A percentile compares a stretch with the other conserved stretches of the same genome.
phyloP scores from a whole-genome alignment of 768 basidiomycete species.

The Leccinum uliginosum region DNA sequence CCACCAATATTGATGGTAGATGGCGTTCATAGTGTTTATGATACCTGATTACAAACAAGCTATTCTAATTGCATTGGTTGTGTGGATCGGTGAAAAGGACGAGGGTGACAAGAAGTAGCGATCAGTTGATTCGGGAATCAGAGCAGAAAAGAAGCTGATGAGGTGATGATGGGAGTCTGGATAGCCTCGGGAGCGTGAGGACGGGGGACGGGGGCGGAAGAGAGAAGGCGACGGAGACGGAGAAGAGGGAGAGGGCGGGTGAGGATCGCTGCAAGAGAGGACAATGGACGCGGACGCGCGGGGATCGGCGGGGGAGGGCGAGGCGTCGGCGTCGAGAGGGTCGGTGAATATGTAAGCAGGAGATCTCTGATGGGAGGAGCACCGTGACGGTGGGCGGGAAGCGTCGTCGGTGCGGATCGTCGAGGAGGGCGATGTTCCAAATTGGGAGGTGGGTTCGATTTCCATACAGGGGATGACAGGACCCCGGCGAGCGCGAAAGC shows the following conservation, averaged over 20 bases:
- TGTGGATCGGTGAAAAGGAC: conserved; percentile 2
- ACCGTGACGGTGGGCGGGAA: conserved; percentile 6
- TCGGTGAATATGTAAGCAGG: conserved; percentile 25
- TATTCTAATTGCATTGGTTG: conserved; percentile 25
- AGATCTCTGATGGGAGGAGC: conserved; percentile 6
- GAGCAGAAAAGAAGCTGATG: conserved; percentile 20
- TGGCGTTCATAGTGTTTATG: conserved; percentile 26
- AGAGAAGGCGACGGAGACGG: conserved; percentile 16
- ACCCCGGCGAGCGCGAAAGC: conserved; percentile 29
- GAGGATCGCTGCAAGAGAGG: conserved; percentile 1
- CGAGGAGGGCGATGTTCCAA: conserved; percentile 16
- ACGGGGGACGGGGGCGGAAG: background rate
- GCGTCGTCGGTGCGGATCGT: conserved; percentile 30
- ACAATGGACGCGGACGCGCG: conserved; percentile 1
- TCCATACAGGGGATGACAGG: conserved; percentile 18
- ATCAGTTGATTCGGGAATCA: conserved; percentile 14
- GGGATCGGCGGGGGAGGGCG: conserved; percentile 20
- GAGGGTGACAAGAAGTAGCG: conserved; percentile 6
- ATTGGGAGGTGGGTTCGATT: conserved; percentile 18
- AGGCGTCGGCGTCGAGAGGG: conserved; percentile 15
- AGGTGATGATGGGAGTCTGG: conserved; percentile 4
- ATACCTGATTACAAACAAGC: conserved; percentile 28
- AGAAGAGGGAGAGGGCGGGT: conserved; percentile 5
- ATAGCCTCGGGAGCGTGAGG: conserved; percentile 13
- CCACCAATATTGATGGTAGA: conserved; percentile 10